phyloP scores from a whole-genome alignment of 2,329 filamentous ascomycete genomes.

The Arthrobotrys entomopaga region DNA sequence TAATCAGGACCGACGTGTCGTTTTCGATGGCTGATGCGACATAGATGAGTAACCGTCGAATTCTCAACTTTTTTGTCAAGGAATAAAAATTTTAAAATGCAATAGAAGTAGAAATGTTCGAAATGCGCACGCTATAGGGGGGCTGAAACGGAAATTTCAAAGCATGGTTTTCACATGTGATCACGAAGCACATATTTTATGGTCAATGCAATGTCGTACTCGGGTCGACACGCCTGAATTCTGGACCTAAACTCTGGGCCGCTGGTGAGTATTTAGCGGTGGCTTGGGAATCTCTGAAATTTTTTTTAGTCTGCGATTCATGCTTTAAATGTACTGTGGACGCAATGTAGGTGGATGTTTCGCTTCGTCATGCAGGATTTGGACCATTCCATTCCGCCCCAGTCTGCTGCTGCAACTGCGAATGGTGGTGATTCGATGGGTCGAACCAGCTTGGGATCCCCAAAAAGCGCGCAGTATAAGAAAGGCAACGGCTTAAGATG shows the following conservation, averaged over 20 bases:
- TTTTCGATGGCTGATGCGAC: constrained; percentile 23
- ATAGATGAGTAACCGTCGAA: constrained; percentile 25
- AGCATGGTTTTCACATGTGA: constrained; percentile 36
- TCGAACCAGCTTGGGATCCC: constrained; percentile 18
- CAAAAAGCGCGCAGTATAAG: constrained; percentile 27
- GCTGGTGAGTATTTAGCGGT: constrained; percentile 9
- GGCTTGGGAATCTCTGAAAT: constrained; percentile 19
- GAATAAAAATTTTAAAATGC: background rate
- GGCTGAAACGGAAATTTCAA: constrained; percentile 13
- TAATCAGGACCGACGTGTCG: constrained; percentile 41
- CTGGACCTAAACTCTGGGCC: background rate
- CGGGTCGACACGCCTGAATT: constrained; percentile 18
- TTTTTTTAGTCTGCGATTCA: background rate
- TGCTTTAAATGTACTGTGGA: background rate
- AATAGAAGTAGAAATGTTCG: too few relatives aligned
- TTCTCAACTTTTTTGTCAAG: constrained; percentile 4
- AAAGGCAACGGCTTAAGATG: constrained; percentile 6
- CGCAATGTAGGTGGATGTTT: constrained; percentile 23
- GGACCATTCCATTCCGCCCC: constrained; percentile 7
- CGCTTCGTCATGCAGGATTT: constrained; percentile 36
- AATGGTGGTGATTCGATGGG: background rate
- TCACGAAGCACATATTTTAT: constrained; percentile 6
- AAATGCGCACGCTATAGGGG: constrained; percentile 12
- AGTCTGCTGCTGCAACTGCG: constrained; percentile 9
- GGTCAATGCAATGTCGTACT: constrained; percentile 16